A percentile compares a stretch with the other conserved stretches of the same genome.
These are phyloP conservation scores for Clathrus columnatus DNA, from an alignment of 768 basidiomycete genomes.

Conservation along the genomic window DNA sequence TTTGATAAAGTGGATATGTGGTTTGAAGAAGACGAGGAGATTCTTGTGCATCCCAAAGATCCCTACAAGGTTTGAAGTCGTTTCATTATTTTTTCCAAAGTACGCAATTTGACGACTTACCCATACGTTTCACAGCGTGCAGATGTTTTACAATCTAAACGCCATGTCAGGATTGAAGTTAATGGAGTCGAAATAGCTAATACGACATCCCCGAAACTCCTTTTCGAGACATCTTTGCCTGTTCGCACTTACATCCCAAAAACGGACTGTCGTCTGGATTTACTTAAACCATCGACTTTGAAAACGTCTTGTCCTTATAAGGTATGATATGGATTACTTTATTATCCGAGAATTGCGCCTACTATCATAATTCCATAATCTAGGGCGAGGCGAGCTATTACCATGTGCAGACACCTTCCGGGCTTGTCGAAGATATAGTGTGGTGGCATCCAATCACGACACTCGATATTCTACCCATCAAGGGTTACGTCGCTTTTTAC, in stretches of 20 bases:
- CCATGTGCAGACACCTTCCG: constrained; percentile 37
- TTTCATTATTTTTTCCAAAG: not conserved
- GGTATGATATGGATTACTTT: constrained; percentile 25
- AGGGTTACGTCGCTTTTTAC: constrained; percentile 49
- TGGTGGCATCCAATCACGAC: constrained; percentile 58
- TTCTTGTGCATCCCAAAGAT: constrained; percentile 55
- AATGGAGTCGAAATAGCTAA: constrained; percentile 57
- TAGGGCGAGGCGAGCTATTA: constrained; percentile 58
- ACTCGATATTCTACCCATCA: constrained; percentile 41
- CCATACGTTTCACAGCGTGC: constrained; percentile 35
- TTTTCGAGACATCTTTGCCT: constrained; percentile 50
- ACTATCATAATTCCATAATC: not conserved
- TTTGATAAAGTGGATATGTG: constrained; percentile 49
- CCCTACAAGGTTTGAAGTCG: constrained; percentile 62
- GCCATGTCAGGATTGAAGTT: constrained; percentile 51
- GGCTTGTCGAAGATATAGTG: constrained; percentile 38
- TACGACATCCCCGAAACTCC: constrained; percentile 41
- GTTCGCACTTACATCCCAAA: constrained; percentile 55
- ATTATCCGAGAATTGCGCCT: not conserved
- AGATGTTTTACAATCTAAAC: constrained; percentile 51
- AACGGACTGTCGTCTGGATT: constrained; percentile 42
- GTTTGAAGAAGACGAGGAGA: constrained; percentile 63
- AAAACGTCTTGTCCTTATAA: constrained; percentile 56
- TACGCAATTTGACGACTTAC: not conserved
- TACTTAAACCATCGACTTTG: constrained; percentile 38